These are phyloP conservation scores for Sporothrix schenckii DNA, from an alignment of 2,329 filamentous ascomycete genomes.

Conservation along the genomic window DNA sequence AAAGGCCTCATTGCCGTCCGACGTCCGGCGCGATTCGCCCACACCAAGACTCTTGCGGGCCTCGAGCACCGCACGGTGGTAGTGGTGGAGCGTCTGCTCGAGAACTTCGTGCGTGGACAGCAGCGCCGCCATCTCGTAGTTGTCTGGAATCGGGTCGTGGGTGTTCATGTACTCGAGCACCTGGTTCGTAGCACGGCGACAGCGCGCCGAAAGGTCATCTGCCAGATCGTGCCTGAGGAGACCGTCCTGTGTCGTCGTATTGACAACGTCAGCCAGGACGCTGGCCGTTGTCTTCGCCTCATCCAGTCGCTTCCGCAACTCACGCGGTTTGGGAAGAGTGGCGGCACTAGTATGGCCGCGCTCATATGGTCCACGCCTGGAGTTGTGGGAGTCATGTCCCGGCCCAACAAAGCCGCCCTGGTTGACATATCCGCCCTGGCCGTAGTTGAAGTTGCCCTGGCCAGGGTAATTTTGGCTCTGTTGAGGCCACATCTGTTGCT, in stretches of 20 bases:
- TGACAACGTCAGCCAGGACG: conserved; percentile 86
- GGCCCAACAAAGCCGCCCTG: conserved; percentile 9
- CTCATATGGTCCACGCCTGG: conserved; percentile 42
- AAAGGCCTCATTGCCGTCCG: conserved; percentile 39
- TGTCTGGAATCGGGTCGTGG: conserved; percentile 79
- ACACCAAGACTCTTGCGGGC: conserved; percentile 60
- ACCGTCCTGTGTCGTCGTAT: conserved; percentile 77
- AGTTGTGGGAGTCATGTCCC: conserved; percentile 39
- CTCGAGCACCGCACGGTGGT: conserved; percentile 76
- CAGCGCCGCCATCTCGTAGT: conserved; percentile 88
- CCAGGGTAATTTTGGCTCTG: background rate
- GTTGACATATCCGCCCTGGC: conserved; percentile 12
- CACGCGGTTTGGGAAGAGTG: conserved; percentile 67
- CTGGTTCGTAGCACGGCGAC: conserved; percentile 75
- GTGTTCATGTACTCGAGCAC: conserved; percentile 85
- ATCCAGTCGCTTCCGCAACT: conserved; percentile 81
- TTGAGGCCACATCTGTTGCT: conserved; percentile 20
- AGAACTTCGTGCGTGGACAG: conserved; percentile 95
- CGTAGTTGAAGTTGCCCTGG: conserved; percentile 28
- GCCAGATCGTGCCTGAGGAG: conserved; percentile 83
- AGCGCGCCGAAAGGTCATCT: conserved; percentile 87
- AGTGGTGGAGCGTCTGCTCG: conserved; percentile 76
- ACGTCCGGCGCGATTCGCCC: conserved; percentile 40
- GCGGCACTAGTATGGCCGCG: conserved; percentile 50
- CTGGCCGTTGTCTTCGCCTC: conserved; percentile 90